Evolutionary conservation across 148 eudicot species (phyloP), one percentile per base, ranked within the genome.

Genomic region (Tetragonia tetragonoides): DNA sequence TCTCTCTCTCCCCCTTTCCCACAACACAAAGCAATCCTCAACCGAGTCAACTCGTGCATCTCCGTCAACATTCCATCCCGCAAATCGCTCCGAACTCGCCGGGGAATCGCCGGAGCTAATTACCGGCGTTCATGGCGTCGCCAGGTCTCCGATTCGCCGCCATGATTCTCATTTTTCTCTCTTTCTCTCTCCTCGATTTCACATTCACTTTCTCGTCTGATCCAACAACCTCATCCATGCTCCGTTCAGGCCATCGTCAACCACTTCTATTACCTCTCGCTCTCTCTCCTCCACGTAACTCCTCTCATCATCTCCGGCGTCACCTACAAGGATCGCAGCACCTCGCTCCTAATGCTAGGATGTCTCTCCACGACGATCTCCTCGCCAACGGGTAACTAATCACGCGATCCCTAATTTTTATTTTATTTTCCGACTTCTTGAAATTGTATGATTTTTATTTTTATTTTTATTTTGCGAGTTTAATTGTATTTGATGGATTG

Each of bases 331-430:
- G 69, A 68, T 86, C 87, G 37, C 54, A 81, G 6, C 51, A 78
- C 10, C 77, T n/a, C 69, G 79, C 57, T 47, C 75, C 89, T 18
- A 93, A 83, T 68, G 94, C 97, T 46, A 89, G 89, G 51, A 95
- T 91, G 97, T 73, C 82, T 21, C 94, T 95, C 76, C 86, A 88
- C 73, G 99, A 95, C 71, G 97, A 93, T 88, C 95, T 95, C 68
- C 87, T 91, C 8, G 76, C 83, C 63, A 91, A 90, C 79, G 97
- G 99, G 99, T 95, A 49, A 49, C 2, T 28, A 28, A 28, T 28
- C 34, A 46, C 21, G 65, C 37, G 65, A 62, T 54, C 61, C 40
- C 18, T 72, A 60, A 41, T 0, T 42, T 37, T 56, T 3, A 8
- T 10, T 16, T 18, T 44, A 1, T 20, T 10, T 17, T 72, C 23